phyloP scores from a whole-genome alignment of 2,329 filamentous ascomycete genomes.

The Ceratocystis albifundus region DNA sequence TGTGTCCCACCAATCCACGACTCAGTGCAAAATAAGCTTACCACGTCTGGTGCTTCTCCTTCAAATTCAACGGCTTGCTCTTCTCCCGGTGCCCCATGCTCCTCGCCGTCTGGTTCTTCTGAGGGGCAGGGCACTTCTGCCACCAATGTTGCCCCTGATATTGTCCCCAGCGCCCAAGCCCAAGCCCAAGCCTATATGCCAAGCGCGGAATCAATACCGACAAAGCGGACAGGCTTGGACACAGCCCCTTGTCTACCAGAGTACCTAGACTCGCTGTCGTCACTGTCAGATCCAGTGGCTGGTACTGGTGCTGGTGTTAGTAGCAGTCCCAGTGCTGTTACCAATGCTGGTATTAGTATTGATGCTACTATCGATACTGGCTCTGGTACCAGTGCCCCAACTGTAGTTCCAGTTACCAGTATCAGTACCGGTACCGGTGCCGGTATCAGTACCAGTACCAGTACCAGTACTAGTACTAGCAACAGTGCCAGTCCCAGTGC shows the following conservation, averaged over 20 bases:
- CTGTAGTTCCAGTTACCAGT: too few species aligned
- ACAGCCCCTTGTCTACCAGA: neutral
- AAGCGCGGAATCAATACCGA: neutral
- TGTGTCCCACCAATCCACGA: slow-evolving; percentile 19
- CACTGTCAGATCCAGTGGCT: neutral
- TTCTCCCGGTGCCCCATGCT: neutral
- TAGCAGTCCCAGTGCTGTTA: too few species aligned
- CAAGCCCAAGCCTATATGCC: neutral
- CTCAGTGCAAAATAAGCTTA: slow-evolving; percentile 12
- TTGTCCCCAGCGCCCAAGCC: neutral
- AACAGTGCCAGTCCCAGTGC: too few species aligned
- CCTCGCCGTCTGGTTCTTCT: neutral
- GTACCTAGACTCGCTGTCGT: neutral
- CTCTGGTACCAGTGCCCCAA: neutral
- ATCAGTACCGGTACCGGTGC: too few species aligned
- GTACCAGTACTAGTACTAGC: too few species aligned
- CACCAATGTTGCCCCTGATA: neutral
- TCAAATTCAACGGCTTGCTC: neutral
- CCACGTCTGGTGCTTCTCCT: neutral
- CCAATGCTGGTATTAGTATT: too few species aligned
- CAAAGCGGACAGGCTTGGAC: neutral
- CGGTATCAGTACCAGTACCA: too few species aligned
- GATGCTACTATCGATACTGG: neutral
- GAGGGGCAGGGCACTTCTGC: neutral
- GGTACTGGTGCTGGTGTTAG: neutral